A percentile compares a stretch with the other conserved stretches of the same genome.
These are phyloP conservation scores for Sporothrix pallida DNA, from an alignment of 2,329 filamentous ascomycete genomes.

Conservation along the genomic window DNA sequence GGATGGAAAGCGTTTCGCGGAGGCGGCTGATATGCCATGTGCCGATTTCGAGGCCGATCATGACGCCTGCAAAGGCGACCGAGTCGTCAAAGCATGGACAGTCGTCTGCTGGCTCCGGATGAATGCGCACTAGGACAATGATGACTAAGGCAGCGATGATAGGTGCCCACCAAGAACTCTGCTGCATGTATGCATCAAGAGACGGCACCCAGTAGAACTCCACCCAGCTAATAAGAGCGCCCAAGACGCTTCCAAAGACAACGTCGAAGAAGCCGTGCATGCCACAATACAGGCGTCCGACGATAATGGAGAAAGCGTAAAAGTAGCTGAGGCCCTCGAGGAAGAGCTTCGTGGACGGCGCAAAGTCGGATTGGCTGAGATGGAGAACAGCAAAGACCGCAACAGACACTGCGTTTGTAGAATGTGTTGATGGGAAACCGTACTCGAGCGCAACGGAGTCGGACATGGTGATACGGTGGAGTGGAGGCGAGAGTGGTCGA, in stretches of 20 bases:
- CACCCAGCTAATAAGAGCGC: conserved; percentile 65
- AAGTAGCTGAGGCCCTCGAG: conserved; percentile 77
- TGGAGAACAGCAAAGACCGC: conserved; percentile 77
- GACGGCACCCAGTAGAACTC: conserved; percentile 65
- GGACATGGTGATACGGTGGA: conserved; percentile 96
- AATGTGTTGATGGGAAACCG: conserved; percentile 96
- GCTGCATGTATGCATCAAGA: conserved; percentile 74
- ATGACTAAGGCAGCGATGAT: conserved; percentile 69
- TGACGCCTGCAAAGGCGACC: conserved; percentile 87
- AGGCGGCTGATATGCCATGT: conserved; percentile 80
- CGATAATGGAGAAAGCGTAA: conserved; percentile 86
- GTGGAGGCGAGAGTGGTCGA: conserved; percentile 85
- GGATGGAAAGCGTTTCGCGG: conserved; percentile 49
- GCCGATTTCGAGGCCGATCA: conserved; percentile 82
- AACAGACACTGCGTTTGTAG: conserved; percentile 94
- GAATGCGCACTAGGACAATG: conserved; percentile 79
- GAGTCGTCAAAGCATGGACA: conserved; percentile 98
- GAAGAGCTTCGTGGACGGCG: conserved; percentile 61
- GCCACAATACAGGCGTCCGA: conserved; percentile 93
- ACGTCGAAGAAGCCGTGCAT: conserved; percentile 99
- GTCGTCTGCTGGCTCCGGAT: conserved; percentile 94
- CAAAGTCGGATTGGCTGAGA: conserved; percentile 68
- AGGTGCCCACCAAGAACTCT: conserved; percentile 68
- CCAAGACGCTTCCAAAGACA: conserved; percentile 76
- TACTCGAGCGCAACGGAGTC: conserved; percentile 94